Base-by-base conservation (phyloP, 768 basidiomycete genomes). In the Lentinula aciculospora region DNA sequence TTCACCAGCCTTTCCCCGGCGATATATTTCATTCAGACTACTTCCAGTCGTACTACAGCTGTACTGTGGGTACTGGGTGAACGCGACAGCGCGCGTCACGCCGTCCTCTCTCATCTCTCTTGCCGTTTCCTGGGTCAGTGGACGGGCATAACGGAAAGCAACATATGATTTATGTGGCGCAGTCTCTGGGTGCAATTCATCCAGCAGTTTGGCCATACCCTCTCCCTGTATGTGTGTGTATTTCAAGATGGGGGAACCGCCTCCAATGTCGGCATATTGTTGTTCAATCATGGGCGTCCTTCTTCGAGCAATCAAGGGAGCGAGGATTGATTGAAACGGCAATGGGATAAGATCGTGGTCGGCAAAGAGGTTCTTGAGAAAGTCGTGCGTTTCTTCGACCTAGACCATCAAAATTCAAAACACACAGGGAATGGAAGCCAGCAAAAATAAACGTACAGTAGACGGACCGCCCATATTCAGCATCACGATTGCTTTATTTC, bases 381-480 rank as follows among this genome's bases (percentile, higher is more conserved):
- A 99, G 71, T 89, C 86, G 67, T 93, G 80, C 6, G 97, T 98
- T 75, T 98, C 96, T 3, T 86, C 76, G 40, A 97, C 89, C 93
- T 97, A 63, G 53, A 60, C 56, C 61, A 50, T 50, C 37, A 28
- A n/a, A 47, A 50, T 60, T 60, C 49, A 60, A 58, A 17, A 25
- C 28, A 49, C n/a, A 15, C 36, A 28, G 12, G 36, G 5, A 42
- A 28, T 42, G 53, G n/a, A 28, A 53, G 32, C 13, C 21, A 32
- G 46, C 23, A 57, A 56, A 46, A 37, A 39, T 53, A 54, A 36
- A 74, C 83, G 64, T 66, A 94, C 93, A 58, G 93, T 95, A 51
- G 90, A 83, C 23, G 96, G 97, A 1, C 97, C 97, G 44, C 97
- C 97, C 97, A 99, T 99, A 72, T 98, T 99, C 75, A 99, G 77